These are phyloP conservation scores for Capronia coronata DNA, from an alignment of 2,329 filamentous ascomycete genomes.

Conservation along the genomic window DNA sequence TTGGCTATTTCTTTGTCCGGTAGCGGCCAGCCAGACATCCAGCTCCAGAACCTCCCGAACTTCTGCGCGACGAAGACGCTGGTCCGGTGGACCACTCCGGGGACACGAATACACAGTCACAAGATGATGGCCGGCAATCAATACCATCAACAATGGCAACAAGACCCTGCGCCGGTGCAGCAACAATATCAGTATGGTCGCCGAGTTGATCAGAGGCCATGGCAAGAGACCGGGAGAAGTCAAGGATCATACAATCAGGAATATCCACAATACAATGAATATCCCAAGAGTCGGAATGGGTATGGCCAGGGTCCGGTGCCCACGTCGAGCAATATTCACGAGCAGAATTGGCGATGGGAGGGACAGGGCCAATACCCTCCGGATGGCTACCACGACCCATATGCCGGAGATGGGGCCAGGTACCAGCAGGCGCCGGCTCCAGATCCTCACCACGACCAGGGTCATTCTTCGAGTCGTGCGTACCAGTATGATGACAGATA, in stretches of 20 bases:
- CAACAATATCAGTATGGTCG: conserved; percentile 17
- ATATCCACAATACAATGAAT: conserved; percentile 16
- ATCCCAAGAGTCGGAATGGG: conserved; percentile 15
- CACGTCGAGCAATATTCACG: conserved; percentile 3
- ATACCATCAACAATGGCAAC: conserved; percentile 23
- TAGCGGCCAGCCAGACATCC: not conserved
- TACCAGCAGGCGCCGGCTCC: conserved; percentile 5
- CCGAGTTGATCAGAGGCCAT: conserved; percentile 16
- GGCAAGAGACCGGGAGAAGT: conserved; percentile 16
- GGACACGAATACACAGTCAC: not conserved
- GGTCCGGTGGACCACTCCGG: not conserved
- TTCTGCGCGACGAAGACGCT: not conserved
- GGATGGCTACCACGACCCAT: conserved; percentile 10
- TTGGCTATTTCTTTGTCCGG: not conserved
- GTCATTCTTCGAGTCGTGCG: conserved; percentile 11
- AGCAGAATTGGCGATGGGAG: conserved; percentile 15
- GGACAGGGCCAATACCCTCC: conserved; percentile 14
- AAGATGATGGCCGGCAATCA: conserved; percentile 17
- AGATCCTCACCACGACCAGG: conserved; percentile 11
- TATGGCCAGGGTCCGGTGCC: conserved; percentile 7
- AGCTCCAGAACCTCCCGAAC: not conserved
- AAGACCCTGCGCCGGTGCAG: conserved; percentile 12
- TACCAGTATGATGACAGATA: conserved; percentile 27
- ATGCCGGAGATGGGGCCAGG: conserved; percentile 5
- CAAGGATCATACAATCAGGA: conserved; percentile 18